Evolutionary conservation across 2,329 filamentous ascomycete genomes (phyloP), one percentile per base, ranked within the genome.

Genomic region (Xylaria sp.): DNA sequence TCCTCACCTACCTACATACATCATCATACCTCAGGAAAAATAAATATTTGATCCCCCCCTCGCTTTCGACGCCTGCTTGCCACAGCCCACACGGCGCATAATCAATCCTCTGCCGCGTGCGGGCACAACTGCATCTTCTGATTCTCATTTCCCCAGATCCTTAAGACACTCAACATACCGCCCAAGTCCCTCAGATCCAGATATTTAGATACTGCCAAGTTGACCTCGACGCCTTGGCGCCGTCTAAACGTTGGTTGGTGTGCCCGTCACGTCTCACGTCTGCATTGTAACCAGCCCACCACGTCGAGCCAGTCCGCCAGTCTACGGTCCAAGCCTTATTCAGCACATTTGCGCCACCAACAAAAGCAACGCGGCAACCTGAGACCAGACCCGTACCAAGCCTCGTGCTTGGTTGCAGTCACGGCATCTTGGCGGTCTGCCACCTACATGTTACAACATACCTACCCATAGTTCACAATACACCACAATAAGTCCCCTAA

Each of bases 151-250:
- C 15, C 56, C 17, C 36, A 23, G 13, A 44, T 6, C 26, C 17
- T 33, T n/a, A 63, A 48, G 49, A 46, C 26, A 48, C 48, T 10
- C 48, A 51, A 36, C 44, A 58, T 42, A 23, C 11, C 17, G 40
- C 56, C 49, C 49, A 36, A 46, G 59, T 15, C 46, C 7, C 4
- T 7, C 20, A 62, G 66, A 63, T 63, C 59, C 58, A 40, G 57
- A 51, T 51, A 49, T 46, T 11, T 11, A 40, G 36, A 23, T 48
- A 11, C 58, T 46, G 67, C 68, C 65, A 67, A 67, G 60, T 67
- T 58, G 54, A 40, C 56, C 56, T 67, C 58, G 66, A 58, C n/a
- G 42, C 26, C 66, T 66, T 68, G 66, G 66, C 66, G 6, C 42
- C 28, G 36, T 62, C 38, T 3, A 59, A n/a, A 56, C 38, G 46